These are phyloP conservation scores for Aspergillus carlsbadensis DNA, from an alignment of 495 filamentous ascomycete genomes.

Conservation along the genomic window DNA sequence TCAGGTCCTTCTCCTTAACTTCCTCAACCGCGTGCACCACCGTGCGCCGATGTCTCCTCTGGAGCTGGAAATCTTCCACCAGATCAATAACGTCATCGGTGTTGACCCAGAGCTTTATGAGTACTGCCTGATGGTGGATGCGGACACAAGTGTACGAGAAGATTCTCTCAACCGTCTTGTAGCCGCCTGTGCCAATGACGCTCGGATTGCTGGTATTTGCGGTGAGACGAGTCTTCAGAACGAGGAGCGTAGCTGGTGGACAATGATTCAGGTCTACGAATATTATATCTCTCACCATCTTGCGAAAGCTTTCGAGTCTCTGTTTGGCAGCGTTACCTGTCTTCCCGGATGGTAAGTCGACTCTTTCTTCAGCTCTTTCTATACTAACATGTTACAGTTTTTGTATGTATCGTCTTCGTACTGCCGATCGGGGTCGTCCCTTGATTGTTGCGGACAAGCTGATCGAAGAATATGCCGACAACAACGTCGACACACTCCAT, in stretches of 20 bases:
- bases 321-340: slow-evolving; percentile 96
- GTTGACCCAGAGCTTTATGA: slow-evolving; percentile 97
- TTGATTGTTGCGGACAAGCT: slow-evolving; percentile 88
- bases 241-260: slow-evolving; percentile 93
- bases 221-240: slow-evolving; percentile 97
- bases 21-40: slow-evolving; percentile 97
- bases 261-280: slow-evolving; percentile 99
- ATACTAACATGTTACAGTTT: slow-evolving; percentile 62
- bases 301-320: slow-evolving; percentile 90
- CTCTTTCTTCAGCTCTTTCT: not conserved
- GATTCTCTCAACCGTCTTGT: slow-evolving; percentile 92
- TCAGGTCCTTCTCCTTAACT: slow-evolving; percentile 78
- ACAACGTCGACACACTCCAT: slow-evolving; percentile 89
- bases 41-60: slow-evolving; percentile 90
- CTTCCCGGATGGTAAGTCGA: slow-evolving; percentile 89
- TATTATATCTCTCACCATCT: slow-evolving; percentile 97
- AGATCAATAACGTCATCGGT: slow-evolving; percentile 98
- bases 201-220: slow-evolving; percentile 95
- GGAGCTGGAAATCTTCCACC: slow-evolving; percentile 96
- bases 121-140: slow-evolving; percentile 96
- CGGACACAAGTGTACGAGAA: slow-evolving; percentile 91
- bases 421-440: slow-evolving; percentile 86
- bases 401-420: slow-evolving; percentile 95
- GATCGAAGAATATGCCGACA: slow-evolving; percentile 83
- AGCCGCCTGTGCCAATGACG: slow-evolving; percentile 88